These are phyloP conservation scores for Umbilicus rupestris DNA, from an alignment of 164 flowering plant species.

Conservation along the genomic window DNA sequence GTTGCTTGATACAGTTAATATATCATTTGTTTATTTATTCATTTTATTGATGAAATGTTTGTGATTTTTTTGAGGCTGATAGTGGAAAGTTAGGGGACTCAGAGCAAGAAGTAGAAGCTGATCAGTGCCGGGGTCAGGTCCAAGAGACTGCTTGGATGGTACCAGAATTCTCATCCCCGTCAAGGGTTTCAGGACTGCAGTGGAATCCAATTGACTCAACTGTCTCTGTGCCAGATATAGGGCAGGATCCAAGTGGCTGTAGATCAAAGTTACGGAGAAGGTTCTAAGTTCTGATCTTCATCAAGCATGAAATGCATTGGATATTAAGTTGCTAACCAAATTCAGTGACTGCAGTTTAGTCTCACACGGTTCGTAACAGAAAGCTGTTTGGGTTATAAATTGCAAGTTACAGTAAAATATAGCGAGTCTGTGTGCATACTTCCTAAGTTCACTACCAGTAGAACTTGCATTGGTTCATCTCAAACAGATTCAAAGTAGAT, in stretches of 20 bases:
- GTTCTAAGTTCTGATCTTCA: neutral
- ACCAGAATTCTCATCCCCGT: constrained; percentile 61
- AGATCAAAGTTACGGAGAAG: neutral
- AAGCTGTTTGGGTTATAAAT: neutral
- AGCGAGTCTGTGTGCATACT: neutral
- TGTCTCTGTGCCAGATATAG: constrained; percentile 60
- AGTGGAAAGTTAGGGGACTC: constrained; percentile 1
- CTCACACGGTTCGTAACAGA: neutral
- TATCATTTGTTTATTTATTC: neutral
- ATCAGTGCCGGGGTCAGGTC: constrained; percentile 49
- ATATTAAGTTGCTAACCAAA: neutral
- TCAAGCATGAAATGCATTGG: neutral
- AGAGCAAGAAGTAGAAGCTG: constrained; percentile 12
- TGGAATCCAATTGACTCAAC: constrained; percentile 34
- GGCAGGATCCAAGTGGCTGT: neutral
- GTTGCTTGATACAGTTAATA: neutral
- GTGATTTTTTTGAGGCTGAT: neutral
- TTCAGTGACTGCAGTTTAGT: neutral
- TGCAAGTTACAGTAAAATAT: neutral
- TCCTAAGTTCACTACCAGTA: too few species aligned
- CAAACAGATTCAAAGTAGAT: too few species aligned
- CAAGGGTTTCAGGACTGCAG: constrained; percentile 63
- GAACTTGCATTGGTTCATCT: too few species aligned
- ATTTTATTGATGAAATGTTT: neutral
- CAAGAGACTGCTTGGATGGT: constrained; percentile 54